Evolutionary conservation across 192 early-diverging fungal species (phyloP).

Genomic region (Rhizophagus clarus): DNA sequence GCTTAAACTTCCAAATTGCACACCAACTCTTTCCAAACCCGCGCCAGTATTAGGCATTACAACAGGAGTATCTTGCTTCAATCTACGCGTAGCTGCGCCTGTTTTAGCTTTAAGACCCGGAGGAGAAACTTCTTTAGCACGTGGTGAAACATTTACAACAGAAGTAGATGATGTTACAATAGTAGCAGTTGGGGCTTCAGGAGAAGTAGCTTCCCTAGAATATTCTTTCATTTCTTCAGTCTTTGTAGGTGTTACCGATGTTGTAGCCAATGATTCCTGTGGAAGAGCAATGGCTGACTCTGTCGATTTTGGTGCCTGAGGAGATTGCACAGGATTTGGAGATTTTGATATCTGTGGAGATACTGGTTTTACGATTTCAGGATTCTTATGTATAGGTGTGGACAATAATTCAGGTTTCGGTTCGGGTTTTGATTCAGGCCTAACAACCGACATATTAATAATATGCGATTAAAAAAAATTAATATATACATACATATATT

Average conservation of each 20-base stretch:
- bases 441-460: conserved; percentile 2
- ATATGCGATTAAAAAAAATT: background rate
- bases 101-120: conserved; percentile 51
- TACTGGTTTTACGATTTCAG: conserved; percentile 33
- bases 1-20: conserved; percentile 80
- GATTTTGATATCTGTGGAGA: conserved; percentile 37
- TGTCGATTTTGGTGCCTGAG: conserved; percentile 21
- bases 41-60: conserved; percentile 78
- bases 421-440: conserved; percentile 48
- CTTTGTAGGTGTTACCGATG: conserved; percentile 33
- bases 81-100: conserved; percentile 61
- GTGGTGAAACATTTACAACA: conserved; percentile 42
- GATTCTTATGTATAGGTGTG: conserved; percentile 36
- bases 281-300: conserved; percentile 29
- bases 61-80: conserved; percentile 88
- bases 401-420: conserved; percentile 41
- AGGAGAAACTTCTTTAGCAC: conserved; percentile 38
- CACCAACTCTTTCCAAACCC: conserved; percentile 64
- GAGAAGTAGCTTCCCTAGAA: conserved; percentile 3
- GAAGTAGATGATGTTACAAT: conserved; percentile 30
- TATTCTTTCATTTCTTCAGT: conserved; percentile 31
- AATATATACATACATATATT: too few species aligned
- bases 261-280: conserved; percentile 14
- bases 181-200: conserved; percentile 11
- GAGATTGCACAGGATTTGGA: conserved; percentile 32